Conservation (phyloP, 129 eudicot species). For the Pittosporum tobira region DNA sequence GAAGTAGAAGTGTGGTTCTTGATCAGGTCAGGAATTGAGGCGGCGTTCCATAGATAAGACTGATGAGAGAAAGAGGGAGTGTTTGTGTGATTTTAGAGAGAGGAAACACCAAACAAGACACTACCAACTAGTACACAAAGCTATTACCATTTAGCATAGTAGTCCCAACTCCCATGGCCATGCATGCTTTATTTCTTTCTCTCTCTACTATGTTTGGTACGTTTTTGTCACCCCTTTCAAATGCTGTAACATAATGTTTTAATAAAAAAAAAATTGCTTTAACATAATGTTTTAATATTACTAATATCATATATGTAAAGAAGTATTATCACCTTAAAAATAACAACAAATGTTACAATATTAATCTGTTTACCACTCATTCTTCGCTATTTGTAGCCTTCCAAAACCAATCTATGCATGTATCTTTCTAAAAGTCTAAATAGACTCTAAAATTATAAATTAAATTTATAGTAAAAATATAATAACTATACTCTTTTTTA, state of each 20-base stretch:
- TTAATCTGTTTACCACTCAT: too few species aligned
- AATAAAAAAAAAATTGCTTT: not conserved
- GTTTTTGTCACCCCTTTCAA: conserved; percentile 1
- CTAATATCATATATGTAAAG: not conserved
- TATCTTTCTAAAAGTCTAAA: too few species aligned
- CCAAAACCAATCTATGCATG: too few species aligned
- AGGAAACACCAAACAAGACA: conserved; percentile 5
- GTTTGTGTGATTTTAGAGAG: not conserved
- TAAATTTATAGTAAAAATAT: too few species aligned
- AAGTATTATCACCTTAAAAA: too few species aligned
- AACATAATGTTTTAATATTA: not conserved
- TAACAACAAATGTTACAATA: too few species aligned
- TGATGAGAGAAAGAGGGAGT: not conserved
- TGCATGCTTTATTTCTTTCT: conserved; percentile 7
- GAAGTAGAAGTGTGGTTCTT: not conserved
- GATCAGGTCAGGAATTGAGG: conserved; percentile 4
- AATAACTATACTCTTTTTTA: too few species aligned
- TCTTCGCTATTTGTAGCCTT: too few species aligned
- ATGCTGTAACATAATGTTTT: not conserved
- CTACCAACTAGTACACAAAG: not conserved
- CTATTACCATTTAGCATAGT: not conserved
- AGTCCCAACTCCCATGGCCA: not conserved
- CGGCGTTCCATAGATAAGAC: conserved; percentile 11
- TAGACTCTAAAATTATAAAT: too few species aligned
- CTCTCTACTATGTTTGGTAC: conserved; percentile 6